Conservation (phyloP, 129 eudicot species). For the Gnaphalium uliginosum region DNA sequence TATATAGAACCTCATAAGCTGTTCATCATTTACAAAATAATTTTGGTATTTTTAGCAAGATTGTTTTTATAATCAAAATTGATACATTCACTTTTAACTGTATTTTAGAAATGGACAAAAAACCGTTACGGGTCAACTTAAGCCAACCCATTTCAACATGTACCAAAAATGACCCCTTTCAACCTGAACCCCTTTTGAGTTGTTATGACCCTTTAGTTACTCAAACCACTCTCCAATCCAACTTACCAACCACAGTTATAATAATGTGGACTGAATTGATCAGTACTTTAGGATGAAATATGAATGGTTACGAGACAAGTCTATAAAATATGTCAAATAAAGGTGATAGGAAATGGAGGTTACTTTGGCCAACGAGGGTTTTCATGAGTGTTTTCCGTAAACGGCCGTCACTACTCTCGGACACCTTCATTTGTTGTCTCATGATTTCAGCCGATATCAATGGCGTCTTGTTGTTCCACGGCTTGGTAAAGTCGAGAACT, state of each 20-base stretch:
- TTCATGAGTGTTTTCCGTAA: slow-evolving; percentile 84
- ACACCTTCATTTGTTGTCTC: slow-evolving; percentile 91
- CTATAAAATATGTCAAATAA: slow-evolving; percentile 34
- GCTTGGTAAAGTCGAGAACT: neutral
- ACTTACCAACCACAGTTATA: neutral
- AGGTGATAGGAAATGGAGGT: neutral
- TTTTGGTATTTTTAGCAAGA: too few relatives aligned
- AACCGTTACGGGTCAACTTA: neutral
- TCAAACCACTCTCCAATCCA: neutral
- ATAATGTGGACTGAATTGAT: neutral
- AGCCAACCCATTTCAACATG: neutral
- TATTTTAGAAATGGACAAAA: neutral
- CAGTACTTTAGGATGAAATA: neutral
- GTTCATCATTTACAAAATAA: neutral
- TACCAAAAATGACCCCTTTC: neutral
- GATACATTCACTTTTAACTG: neutral
- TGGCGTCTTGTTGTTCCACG: slow-evolving; percentile 52
- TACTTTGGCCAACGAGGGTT: slow-evolving; percentile 91
- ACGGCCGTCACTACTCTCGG: slow-evolving; percentile 66
- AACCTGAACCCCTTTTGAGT: neutral
- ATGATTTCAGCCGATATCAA: slow-evolving; percentile 83
- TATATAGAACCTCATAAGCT: neutral
- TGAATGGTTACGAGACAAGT: slow-evolving; percentile 29
- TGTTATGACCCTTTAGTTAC: too few relatives aligned
- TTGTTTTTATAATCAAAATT: neutral